Base-by-base conservation (phyloP, 805 yeast genomes). In the Wickerhamiella qilinensis region DNA sequence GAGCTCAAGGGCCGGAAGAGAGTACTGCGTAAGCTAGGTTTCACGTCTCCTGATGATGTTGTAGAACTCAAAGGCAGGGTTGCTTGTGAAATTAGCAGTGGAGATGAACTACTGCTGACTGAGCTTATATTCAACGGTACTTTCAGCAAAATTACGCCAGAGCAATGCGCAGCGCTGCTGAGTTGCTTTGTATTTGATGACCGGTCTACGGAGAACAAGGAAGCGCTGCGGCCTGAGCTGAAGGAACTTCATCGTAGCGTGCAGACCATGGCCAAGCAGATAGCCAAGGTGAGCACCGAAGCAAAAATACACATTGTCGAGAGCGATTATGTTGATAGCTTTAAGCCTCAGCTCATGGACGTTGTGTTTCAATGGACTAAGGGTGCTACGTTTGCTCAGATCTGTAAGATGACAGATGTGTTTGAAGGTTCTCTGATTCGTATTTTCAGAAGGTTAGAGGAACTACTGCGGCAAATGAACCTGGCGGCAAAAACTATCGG, bases 101-200 rank as follows among this genome's bases (percentile, higher is more conserved):
- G 95, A 43, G 84, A 76, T 53, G 59, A 55, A 40, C 43, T 55
- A 31, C 81, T 43, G 78, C 94, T 91, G 37, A 91, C 99, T 0
- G 98, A 91, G 56, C 64, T 91, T 48, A 81, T 91, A 24, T 91
- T 91, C 68, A 86, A 86, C 56, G 97, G 97, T 71, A 80, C 82
- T 19, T 91, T 91, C 64, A 84, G 77, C 50, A 94, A 84, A 37
- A 65, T 91, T 43, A 68, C 75, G 4, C 77, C 94, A 2, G 94
- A 82, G 50, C 95, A 85, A 56, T 76, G 93, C 58, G 96, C 96
- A 11, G 83, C 96, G 0, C 61, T 91, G 38, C 60, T 91, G 38
- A 85, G 95, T 28, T 85, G 96, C 61, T 91, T 88, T 59, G 96
- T 93, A 4, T 91, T 91, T 71, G 95, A 91, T 58, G 99, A 93